phyloP scores from a whole-genome alignment of 2,329 filamentous ascomycete genomes.

The Pseudocercospora crystallina region DNA sequence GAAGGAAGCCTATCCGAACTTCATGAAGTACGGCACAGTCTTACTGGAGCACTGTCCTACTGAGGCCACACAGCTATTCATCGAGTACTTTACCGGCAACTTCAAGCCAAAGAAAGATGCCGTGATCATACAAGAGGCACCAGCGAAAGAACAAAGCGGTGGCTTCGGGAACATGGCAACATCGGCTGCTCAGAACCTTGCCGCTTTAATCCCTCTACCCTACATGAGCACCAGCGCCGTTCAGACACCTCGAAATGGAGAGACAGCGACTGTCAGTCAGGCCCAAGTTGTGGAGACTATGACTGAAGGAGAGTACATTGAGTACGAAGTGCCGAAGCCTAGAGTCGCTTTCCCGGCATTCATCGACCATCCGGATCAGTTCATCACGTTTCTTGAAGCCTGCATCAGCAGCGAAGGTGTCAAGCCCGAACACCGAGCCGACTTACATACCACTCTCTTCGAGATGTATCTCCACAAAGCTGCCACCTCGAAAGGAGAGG shows the following conservation, averaged over 20 bases:
- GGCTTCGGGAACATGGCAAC: conserved; percentile 54
- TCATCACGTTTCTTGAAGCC: conserved; percentile 88
- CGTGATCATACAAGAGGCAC: conserved; percentile 49
- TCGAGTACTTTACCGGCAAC: conserved; percentile 88
- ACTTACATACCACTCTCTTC: conserved; percentile 91
- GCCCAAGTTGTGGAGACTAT: conserved; percentile 53
- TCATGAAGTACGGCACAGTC: conserved; percentile 94
- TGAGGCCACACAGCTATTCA: conserved; percentile 82
- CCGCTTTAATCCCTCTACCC: conserved; percentile 77
- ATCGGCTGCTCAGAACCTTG: conserved; percentile 81
- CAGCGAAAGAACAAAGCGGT: conserved; percentile 32
- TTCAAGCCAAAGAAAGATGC: conserved; percentile 72
- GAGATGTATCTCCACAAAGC: conserved; percentile 97
- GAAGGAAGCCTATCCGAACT: conserved; percentile 76
- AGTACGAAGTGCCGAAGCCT: conserved; percentile 79
- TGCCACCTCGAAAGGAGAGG: conserved; percentile 67
- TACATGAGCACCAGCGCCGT: conserved; percentile 71
- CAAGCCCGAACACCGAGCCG: conserved; percentile 72
- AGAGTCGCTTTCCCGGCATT: conserved; percentile 93
- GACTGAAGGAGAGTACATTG: conserved; percentile 51
- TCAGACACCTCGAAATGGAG: conserved; percentile 47
- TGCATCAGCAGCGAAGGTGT: conserved; percentile 72
- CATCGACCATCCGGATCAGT: conserved; percentile 88
- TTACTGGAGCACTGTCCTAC: conserved; percentile 82
- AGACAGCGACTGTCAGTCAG: conserved; percentile 53